Base-by-base conservation (phyloP, 495 filamentous ascomycete species). In the Trypethelium eluteriae region DNA sequence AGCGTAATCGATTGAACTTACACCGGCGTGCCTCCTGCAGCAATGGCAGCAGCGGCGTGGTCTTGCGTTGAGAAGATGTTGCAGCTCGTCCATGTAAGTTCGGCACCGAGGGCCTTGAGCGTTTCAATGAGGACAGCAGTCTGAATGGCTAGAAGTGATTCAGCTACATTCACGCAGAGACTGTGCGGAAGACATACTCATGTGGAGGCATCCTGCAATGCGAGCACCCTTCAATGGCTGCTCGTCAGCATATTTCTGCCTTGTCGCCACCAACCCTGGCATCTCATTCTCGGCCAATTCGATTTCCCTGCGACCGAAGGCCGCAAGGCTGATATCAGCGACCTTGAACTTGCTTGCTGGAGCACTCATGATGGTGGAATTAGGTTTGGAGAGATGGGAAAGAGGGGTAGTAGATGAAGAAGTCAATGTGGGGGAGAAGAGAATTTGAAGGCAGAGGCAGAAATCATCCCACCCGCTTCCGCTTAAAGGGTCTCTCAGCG, bases 1-100 rank as follows among this genome's bases (percentile, higher is more conserved):
- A 32, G 44, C 9, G 5, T 39, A 14, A 16, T 47, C 41, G 59
- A 36, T 10, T 25, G 25, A 44, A 74, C 84, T 76, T 85, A 86
- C 84, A 98, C 94, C 73, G 94, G 92, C 68, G 94, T 87, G 78
- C 94, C 94, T 64, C 86, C 84, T 65, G 94, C 94, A 69, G 94
- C 94, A 77, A 98, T 96, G 74, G 94, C 94, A 66, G 95, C 92
- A 62, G 95, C 94, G 71, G 94, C 94, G 81, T 98, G 94, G 80
- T 98, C 95, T 80, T 97, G 94, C 72, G 93, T 97, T 76, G 89
- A 93, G 87, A 97, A 98, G 79, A 98, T 98, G 86, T 98, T 98
- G 89, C 94, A 98, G 71, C 79, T 82, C 39, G 86, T 89, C 94
- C 94, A 98, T 70, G 94, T 98, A 73, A 98, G 89, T 84, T 98